These are phyloP conservation scores for Aspergillus candidus DNA, from an alignment of 2,329 filamentous ascomycete species.

Conservation along the genomic window DNA sequence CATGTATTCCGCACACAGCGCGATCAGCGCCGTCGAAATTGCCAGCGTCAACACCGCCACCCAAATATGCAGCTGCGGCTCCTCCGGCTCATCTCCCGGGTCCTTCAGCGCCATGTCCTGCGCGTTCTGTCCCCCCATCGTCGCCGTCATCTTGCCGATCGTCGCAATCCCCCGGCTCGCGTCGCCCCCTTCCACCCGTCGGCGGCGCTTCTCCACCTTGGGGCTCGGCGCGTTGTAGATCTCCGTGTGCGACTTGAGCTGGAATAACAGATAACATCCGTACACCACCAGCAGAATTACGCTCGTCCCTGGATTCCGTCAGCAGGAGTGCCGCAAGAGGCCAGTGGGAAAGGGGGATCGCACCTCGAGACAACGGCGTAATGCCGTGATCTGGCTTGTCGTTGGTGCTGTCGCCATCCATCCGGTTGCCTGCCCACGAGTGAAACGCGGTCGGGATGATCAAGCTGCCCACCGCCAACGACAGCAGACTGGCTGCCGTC, in stretches of 20 bases:
- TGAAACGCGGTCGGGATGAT: constrained; percentile 89
- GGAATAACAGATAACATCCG: constrained; percentile 77
- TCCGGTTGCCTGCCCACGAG: constrained; percentile 39
- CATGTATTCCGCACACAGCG: constrained; percentile 66
- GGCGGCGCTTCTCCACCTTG: constrained; percentile 60
- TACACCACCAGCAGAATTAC: constrained; percentile 84
- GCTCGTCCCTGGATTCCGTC: constrained; percentile 42
- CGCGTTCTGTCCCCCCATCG: constrained; percentile 47
- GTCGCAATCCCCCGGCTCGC: constrained; percentile 46
- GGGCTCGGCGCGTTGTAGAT: constrained; percentile 76
- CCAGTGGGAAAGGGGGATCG: neutral
- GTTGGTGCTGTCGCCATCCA: constrained; percentile 6
- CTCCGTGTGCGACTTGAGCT: constrained; percentile 74
- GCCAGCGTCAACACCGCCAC: constrained; percentile 68
- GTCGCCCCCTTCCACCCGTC: constrained; percentile 46
- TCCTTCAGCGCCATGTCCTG: constrained; percentile 45
- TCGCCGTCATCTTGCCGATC: constrained; percentile 49
- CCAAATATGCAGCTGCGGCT: constrained; percentile 64
- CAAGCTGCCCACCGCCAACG: constrained; percentile 70
- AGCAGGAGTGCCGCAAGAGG: neutral
- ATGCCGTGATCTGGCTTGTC: constrained; percentile 9
- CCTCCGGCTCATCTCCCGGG: constrained; percentile 65
- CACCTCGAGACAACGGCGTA: constrained; percentile 31
- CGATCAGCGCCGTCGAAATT: constrained; percentile 71
- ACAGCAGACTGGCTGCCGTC: constrained; percentile 74